Conservation (phyloP, 1,139 yeast genomes). For the Wickerhamomyces sp. region DNA sequence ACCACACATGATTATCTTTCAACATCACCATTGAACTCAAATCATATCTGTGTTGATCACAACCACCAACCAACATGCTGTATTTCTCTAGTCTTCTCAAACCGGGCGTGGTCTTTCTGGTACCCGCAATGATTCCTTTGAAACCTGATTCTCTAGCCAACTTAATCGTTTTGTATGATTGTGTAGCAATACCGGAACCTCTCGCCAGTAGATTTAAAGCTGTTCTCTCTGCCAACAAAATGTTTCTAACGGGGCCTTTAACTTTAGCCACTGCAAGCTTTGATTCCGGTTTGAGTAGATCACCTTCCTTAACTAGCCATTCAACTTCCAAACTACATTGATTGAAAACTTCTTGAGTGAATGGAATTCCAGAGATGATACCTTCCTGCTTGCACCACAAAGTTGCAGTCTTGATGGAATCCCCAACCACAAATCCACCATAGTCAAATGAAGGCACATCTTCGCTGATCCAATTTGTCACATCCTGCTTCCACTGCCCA, state of each 20-base stretch:
- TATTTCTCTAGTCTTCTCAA: slow-evolving; percentile 82
- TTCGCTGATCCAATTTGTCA: slow-evolving; percentile 72
- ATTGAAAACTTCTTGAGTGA: slow-evolving; percentile 77
- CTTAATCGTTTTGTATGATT: slow-evolving; percentile 51
- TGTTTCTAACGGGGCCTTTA: slow-evolving; percentile 72
- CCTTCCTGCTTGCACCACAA: slow-evolving; percentile 80
- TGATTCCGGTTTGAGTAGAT: slow-evolving; percentile 48
- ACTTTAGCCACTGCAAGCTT: slow-evolving; percentile 75
- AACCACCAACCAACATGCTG: slow-evolving; percentile 93
- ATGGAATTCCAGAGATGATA: slow-evolving; percentile 82
- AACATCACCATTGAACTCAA: slow-evolving; percentile 94
- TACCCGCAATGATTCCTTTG: slow-evolving; percentile 88
- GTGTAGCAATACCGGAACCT: slow-evolving; percentile 87
- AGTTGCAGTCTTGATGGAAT: slow-evolving; percentile 62
- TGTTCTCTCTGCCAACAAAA: slow-evolving; percentile 80
- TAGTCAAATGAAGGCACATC: slow-evolving; percentile 93
- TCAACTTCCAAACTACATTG: slow-evolving; percentile 69
- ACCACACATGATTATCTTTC: slow-evolving; percentile 89
- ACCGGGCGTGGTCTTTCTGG: slow-evolving; percentile 97
- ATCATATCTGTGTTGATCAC: slow-evolving; percentile 89
- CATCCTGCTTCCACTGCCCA: slow-evolving; percentile 75
- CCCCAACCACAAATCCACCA: slow-evolving; percentile 94
- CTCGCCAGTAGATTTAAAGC: slow-evolving; percentile 80
- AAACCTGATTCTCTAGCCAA: slow-evolving; percentile 72
- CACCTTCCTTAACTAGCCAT: slow-evolving; percentile 75